Conservation (phyloP, 2,329 filamentous ascomycete species). For the Monilinia aucupariae region DNA sequence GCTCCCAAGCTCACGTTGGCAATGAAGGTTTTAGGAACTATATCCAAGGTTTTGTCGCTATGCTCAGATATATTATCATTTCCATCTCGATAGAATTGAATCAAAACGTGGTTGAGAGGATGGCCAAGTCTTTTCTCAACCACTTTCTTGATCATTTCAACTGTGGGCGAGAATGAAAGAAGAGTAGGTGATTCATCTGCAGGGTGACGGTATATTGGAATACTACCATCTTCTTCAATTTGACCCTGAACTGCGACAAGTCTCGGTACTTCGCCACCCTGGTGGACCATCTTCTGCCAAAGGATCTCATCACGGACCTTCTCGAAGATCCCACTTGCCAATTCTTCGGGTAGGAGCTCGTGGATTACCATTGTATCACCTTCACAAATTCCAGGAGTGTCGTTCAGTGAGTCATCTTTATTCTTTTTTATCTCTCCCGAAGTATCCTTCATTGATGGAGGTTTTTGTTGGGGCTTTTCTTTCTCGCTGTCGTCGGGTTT, state of each 20-base stretch:
- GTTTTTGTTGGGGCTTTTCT: slow-evolving; percentile 9
- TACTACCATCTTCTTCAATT: slow-evolving; percentile 60
- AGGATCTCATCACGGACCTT: slow-evolving; percentile 66
- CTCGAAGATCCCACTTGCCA: slow-evolving; percentile 60
- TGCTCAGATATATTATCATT: slow-evolving; percentile 94
- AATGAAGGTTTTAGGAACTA: slow-evolving; percentile 73
- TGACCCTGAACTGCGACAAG: slow-evolving; percentile 84
- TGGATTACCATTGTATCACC: slow-evolving; percentile 73
- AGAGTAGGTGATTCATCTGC: slow-evolving; percentile 80
- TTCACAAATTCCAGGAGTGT: slow-evolving; percentile 52
- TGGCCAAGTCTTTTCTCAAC: slow-evolving; percentile 74
- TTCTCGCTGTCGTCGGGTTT: background rate
- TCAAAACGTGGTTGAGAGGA: slow-evolving; percentile 80
- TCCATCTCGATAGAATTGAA: slow-evolving; percentile 87
- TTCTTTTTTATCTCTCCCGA: background rate
- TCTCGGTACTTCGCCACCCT: slow-evolving; percentile 84
- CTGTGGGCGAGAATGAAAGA: slow-evolving; percentile 66
- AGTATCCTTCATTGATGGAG: background rate
- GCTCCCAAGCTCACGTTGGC: slow-evolving; percentile 93
- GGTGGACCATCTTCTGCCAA: slow-evolving; percentile 91
- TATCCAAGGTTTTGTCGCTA: slow-evolving; percentile 93
- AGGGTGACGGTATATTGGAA: slow-evolving; percentile 92
- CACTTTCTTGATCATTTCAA: slow-evolving; percentile 60
- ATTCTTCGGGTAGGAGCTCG: slow-evolving; percentile 56
- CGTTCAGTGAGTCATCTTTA: background rate